phyloP scores from a whole-genome alignment of 108 stramenopile genomes.

The Conticribra guillardii region DNA sequence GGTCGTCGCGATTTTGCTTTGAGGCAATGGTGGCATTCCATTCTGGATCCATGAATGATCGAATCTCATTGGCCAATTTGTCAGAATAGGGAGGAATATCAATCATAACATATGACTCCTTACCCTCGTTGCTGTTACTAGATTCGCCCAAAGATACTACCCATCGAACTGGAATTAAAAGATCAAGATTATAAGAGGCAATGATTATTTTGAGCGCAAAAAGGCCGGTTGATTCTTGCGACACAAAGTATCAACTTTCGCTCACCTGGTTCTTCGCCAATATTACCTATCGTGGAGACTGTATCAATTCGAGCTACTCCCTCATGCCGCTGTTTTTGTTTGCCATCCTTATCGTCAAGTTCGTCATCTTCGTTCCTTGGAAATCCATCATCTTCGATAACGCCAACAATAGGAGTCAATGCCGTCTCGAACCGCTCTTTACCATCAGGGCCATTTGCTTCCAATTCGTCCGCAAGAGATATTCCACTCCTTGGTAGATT shows the following conservation, averaged over 20 bases:
- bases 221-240: no score
- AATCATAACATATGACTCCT: conserved; percentile 62
- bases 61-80: conserved; percentile 57
- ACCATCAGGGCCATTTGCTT: conserved; percentile 18
- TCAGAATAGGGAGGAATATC: conserved; percentile 88
- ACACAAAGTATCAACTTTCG: no score
- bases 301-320: conserved; percentile 58
- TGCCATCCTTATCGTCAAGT: not conserved
- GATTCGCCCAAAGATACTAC: conserved; percentile 32
- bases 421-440: conserved; percentile 38
- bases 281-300: conserved; percentile 31
- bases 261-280: conserved; percentile 50
- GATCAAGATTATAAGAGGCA: no score
- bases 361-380: not conserved
- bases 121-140: not conserved
- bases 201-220: no score
- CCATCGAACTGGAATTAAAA: conserved; percentile 48
- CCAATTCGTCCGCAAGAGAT: conserved; percentile 39
- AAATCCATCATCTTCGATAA: not conserved
- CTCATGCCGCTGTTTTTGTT: conserved; percentile 13
- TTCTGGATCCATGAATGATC: conserved; percentile 64
- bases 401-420: conserved; percentile 34
- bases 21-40: conserved; percentile 14
- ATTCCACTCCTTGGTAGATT: conserved; percentile 36
- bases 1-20: not conserved